Evolutionary conservation across 495 filamentous ascomycete genomes (phyloP), one percentile per base, ranked within the genome.

Genomic region (Trichoderma orchidacearum): DNA sequence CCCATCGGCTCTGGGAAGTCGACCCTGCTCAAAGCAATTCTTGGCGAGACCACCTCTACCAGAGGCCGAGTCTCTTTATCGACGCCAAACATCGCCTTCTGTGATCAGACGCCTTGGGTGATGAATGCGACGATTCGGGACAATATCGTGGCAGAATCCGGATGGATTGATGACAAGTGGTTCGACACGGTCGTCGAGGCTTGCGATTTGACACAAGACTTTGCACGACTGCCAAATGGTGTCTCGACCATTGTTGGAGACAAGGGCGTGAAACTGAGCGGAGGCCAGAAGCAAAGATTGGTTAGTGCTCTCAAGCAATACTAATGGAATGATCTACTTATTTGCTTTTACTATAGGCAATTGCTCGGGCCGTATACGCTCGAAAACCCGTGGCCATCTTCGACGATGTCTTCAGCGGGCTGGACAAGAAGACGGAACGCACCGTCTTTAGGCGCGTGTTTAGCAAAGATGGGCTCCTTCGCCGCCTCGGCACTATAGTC

Each of bases 281-380:
- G 82, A 7, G 85, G 85, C 0, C 85, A 88, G 60, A 80, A 78
- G 58, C 82, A 86, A 60, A 70, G 83, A 15, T 70, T 86, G 56
- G 63, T 63, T 17, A 41, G 58, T 51, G 54, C 25, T 23, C 30
- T 30, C 12, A 27, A 36, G 3, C 2, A 45, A 30, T 28, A n/a
- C 54, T 58, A 13, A 58, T 25, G 7, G 18, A 15, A 8, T 35
- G 32, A 35, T n/a, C n/a, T n/a, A n/a, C n/a, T n/a, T n/a, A n/a
- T n/a, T n/a, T n/a, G n/a, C n/a, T n/a, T n/a, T n/a, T 36, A 9
- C 32, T 36, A 1, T 27, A 65, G 63, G 57, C 61, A 0, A 52
- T 67, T 30, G 63, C 64, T 1, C 54, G 64, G 23, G 62, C 61
- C 9, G 54, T 67, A 0, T 67, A 67, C 30, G 38, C 58, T 17